Evolutionary conservation across 805 yeast genomes (phyloP).

Genomic region (Metschnikowia shivogae): DNA sequence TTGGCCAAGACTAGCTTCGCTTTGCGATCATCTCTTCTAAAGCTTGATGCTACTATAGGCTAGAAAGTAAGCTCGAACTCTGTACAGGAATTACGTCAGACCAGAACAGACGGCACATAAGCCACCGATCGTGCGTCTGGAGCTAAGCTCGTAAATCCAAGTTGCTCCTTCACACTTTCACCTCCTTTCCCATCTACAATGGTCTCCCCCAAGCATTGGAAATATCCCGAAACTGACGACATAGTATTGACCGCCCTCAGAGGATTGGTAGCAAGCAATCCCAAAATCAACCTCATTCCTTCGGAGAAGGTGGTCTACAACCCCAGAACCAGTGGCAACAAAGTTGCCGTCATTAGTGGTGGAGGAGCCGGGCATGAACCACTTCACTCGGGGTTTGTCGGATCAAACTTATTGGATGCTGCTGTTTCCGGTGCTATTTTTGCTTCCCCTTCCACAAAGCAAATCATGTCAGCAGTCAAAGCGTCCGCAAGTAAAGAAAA

Average conservation of each 20-base stretch:
- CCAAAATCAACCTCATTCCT: conserved; percentile 50
- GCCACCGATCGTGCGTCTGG: too few species aligned
- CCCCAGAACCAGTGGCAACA: conserved; percentile 34
- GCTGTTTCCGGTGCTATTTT: conserved; percentile 91
- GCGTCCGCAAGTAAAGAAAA: conserved; percentile 46
- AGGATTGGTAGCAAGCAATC: conserved; percentile 53
- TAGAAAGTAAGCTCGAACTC: neutral
- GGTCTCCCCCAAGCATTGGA: conserved; percentile 44
- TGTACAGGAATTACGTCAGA: neutral
- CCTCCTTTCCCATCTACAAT: neutral
- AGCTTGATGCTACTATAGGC: neutral
- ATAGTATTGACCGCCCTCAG: conserved; percentile 46
- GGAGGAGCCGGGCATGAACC: conserved; percentile 98
- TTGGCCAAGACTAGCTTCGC: too few species aligned
- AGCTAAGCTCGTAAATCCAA: too few species aligned
- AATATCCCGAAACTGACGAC: conserved; percentile 40
- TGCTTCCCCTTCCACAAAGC: conserved; percentile 93
- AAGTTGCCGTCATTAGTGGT: conserved; percentile 76
- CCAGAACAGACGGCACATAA: too few species aligned
- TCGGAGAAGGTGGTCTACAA: conserved; percentile 53
- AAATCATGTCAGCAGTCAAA: conserved; percentile 67
- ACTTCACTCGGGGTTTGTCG: conserved; percentile 87
- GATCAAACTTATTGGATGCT: conserved; percentile 74
- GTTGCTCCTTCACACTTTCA: neutral
- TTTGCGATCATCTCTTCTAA: neutral